Evolutionary conservation across 106 monocot species (phyloP).

Genomic region (Allium sativum): DNA sequence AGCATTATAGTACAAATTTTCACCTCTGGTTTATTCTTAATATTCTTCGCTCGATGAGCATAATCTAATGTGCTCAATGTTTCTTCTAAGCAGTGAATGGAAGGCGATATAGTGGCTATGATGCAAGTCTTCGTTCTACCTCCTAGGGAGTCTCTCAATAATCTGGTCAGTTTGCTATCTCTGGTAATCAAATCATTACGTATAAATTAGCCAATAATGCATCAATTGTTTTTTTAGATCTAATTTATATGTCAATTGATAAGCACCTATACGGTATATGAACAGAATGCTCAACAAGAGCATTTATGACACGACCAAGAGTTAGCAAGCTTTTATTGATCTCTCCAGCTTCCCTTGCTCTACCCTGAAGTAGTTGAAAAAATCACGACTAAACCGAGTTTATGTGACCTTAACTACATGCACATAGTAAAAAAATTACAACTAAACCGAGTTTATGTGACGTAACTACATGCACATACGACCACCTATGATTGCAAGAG

Average conservation of each 20-base stretch:
- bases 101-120: slow-evolving; percentile 58
- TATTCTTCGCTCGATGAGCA: slow-evolving; percentile 41
- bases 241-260: not conserved
- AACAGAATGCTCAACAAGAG: slow-evolving; percentile 89
- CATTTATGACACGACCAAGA: slow-evolving; percentile 92
- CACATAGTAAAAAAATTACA: too few relatives aligned
- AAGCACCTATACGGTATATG: slow-evolving; percentile 85
- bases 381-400: too few relatives aligned
- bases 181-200: not conserved
- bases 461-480: too few relatives aligned
- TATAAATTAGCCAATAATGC: not conserved
- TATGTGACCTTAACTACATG: too few relatives aligned
- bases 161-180: slow-evolving; percentile 25
- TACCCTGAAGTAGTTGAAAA: slow-evolving; percentile 43
- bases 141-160: slow-evolving; percentile 59
- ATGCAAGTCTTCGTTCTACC: slow-evolving; percentile 72
- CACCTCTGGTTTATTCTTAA: slow-evolving; percentile 68
- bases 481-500: not conserved
- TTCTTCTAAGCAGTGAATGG: slow-evolving; percentile 59
- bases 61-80: slow-evolving; percentile 44
- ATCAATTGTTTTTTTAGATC: not conserved
- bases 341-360: slow-evolving; percentile 96
- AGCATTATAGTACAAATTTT: not conserved
- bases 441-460: too few relatives aligned
- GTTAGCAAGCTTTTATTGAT: slow-evolving; percentile 97